phyloP scores from a whole-genome alignment of 2,329 filamentous ascomycete genomes.

The Aphanocladium album region DNA sequence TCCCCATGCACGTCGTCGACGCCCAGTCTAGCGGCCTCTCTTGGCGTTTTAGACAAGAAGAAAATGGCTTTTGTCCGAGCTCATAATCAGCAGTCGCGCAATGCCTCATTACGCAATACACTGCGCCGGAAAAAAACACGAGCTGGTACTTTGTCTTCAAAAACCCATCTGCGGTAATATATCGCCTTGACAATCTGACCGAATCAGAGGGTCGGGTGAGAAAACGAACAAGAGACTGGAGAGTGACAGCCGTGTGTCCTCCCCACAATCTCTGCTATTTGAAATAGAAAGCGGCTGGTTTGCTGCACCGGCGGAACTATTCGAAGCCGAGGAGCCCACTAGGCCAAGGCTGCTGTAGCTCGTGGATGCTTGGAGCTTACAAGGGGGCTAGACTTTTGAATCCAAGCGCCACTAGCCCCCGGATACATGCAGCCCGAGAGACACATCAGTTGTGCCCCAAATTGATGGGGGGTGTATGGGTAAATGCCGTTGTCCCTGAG shows the following conservation, averaged over 20 bases:
- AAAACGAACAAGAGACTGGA: too few relatives aligned
- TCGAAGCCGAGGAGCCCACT: background rate
- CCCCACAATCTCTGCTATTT: background rate
- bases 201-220: too few relatives aligned
- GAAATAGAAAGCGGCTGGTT: background rate
- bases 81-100: too few relatives aligned
- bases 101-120: background rate
- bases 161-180: too few relatives aligned
- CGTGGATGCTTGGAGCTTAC: background rate
- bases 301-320: conserved; percentile 2
- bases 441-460: conserved; percentile 1
- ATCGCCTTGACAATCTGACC: too few relatives aligned
- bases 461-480: background rate
- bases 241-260: too few relatives aligned
- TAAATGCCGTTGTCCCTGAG: background rate
- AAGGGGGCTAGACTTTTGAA: background rate
- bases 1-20: too few relatives aligned
- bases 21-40: too few relatives aligned
- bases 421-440: conserved; percentile 2
- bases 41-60: too few relatives aligned
- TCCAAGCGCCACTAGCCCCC: background rate
- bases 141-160: too few relatives aligned
- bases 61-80: too few relatives aligned
- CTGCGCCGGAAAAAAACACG: background rate
- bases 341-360: background rate